phyloP scores from a whole-genome alignment of 192 early-diverging fungal species.

The Tieghemiomyces parasiticus region DNA sequence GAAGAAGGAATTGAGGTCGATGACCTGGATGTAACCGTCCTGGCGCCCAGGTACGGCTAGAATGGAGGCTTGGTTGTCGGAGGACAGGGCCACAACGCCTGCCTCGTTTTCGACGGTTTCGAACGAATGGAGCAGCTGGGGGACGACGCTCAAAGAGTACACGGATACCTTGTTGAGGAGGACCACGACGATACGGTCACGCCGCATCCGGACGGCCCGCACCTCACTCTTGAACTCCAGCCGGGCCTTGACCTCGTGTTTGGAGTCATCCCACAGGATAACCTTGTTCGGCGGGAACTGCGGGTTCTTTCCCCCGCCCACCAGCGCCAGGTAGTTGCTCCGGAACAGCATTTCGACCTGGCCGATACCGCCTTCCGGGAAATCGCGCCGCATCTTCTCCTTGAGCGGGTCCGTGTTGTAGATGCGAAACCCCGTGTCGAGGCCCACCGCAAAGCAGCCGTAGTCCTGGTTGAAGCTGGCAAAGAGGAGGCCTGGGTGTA shows the following conservation, averaged over 20 bases:
- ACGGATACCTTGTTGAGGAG: slow-evolving; percentile 65
- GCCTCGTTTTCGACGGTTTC: slow-evolving; percentile 68
- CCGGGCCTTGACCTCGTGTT: slow-evolving; percentile 49
- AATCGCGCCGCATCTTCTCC: slow-evolving; percentile 56
- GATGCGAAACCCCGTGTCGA: slow-evolving; percentile 69
- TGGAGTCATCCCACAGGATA: slow-evolving; percentile 74
- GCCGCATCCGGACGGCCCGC: slow-evolving; percentile 57
- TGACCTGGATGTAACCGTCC: slow-evolving; percentile 73
- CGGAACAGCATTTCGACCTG: slow-evolving; percentile 74
- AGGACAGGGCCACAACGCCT: slow-evolving; percentile 53
- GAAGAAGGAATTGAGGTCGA: slow-evolving; percentile 49
- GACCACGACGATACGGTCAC: slow-evolving; percentile 65
- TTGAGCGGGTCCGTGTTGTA: slow-evolving; percentile 72
- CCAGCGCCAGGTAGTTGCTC: slow-evolving; percentile 74
- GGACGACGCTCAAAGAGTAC: slow-evolving; percentile 54
- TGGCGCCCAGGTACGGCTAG: slow-evolving; percentile 72
- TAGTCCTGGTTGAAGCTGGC: slow-evolving; percentile 74
- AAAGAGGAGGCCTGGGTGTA: slow-evolving; percentile 44
- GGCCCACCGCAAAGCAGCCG: slow-evolving; percentile 68
- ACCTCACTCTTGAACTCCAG: slow-evolving; percentile 70
- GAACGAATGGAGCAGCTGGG: slow-evolving; percentile 60
- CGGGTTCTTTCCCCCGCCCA: slow-evolving; percentile 72
- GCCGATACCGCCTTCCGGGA: slow-evolving; percentile 46
- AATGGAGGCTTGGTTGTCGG: slow-evolving; percentile 45
- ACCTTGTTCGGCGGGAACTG: slow-evolving; percentile 76